Evolutionary conservation across 2,329 filamentous ascomycete genomes (phyloP).

Genomic region (Fusarium protoensiforme): DNA sequence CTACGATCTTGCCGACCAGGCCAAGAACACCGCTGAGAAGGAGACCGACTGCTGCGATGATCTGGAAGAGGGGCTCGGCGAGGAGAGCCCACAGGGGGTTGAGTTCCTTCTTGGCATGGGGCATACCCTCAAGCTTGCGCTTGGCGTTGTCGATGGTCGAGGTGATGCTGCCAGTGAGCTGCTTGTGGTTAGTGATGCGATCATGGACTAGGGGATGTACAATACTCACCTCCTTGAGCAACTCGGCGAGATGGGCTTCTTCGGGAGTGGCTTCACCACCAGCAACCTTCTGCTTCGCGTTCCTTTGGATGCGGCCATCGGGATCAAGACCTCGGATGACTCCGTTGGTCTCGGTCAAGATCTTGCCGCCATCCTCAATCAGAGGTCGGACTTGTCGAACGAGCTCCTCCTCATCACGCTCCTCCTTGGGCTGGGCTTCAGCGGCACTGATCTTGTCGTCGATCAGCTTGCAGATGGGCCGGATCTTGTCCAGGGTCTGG

Average conservation of each 20-base stretch:
- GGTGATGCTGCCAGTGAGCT: conserved; percentile 82
- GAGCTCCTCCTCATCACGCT: conserved; percentile 89
- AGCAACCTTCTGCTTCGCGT: conserved; percentile 84
- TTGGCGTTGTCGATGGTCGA: conserved; percentile 88
- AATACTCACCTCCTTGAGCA: conserved; percentile 76
- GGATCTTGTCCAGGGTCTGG: conserved; percentile 84
- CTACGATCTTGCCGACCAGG: conserved; percentile 79
- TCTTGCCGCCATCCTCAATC: conserved; percentile 85
- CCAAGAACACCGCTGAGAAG: conserved; percentile 85
- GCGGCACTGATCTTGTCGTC: conserved; percentile 84
- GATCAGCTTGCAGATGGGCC: conserved; percentile 88
- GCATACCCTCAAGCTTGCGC: conserved; percentile 90
- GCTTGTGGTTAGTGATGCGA: conserved; percentile 15
- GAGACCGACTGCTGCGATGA: conserved; percentile 87
- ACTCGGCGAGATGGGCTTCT: conserved; percentile 85
- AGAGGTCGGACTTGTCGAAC: conserved; percentile 88
- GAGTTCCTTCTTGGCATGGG: conserved; percentile 92
- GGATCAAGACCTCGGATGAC: conserved; percentile 89
- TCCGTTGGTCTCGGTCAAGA: conserved; percentile 88
- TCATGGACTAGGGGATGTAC: not conserved
- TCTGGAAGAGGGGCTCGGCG: conserved; percentile 90
- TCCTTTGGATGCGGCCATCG: conserved; percentile 84
- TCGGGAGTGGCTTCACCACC: conserved; percentile 75
- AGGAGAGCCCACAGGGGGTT: conserved; percentile 89
- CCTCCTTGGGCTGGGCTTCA: conserved; percentile 83